A percentile compares a stretch with the other conserved stretches of the same genome.
Evolutionary conservation across 1,284 basidiomycete species (phyloP).

Genomic region (Cryptococcus sp.): DNA sequence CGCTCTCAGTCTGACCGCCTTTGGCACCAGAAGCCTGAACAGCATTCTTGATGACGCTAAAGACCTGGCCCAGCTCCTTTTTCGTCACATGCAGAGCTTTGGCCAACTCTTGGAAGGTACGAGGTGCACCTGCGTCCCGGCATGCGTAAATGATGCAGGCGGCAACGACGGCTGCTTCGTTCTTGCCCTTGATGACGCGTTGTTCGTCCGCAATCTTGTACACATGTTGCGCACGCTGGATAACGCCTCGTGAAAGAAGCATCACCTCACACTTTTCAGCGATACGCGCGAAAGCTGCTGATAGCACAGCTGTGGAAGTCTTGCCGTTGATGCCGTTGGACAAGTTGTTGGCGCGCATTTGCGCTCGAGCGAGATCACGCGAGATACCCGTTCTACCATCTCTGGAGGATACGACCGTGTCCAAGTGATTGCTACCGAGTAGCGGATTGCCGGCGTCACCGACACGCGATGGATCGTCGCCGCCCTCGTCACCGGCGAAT

Average conservation of each 20-base stretch:
- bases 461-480: conserved; percentile 97
- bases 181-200: conserved; percentile 87
- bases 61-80: conserved; percentile 92
- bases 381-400: conserved; percentile 93
- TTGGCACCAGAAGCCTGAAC: conserved; percentile 19
- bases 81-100: conserved; percentile 90
- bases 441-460: conserved; percentile 92
- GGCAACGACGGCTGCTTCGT: conserved; percentile 84
- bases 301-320: conserved; percentile 83
- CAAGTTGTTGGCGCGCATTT: conserved; percentile 63
- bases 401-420: conserved; percentile 91
- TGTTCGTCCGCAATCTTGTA: conserved; percentile 95
- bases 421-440: conserved; percentile 59
- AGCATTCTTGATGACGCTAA: conserved; percentile 59
- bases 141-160: conserved; percentile 99
- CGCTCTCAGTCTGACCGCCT: conserved; percentile 11
- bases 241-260: conserved; percentile 84
- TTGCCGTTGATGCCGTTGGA: conserved; percentile 67
- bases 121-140: conserved; percentile 85
- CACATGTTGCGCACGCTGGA: conserved; percentile 72
- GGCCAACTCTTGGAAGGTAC: conserved; percentile 95
- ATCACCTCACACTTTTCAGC: conserved; percentile 93
- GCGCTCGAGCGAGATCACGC: conserved; percentile 87
- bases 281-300: conserved; percentile 89
- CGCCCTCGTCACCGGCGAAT: conserved; percentile 96